Evolutionary conservation across 2,329 filamentous ascomycete genomes (phyloP).

Genomic region (Epichloe baconii): DNA sequence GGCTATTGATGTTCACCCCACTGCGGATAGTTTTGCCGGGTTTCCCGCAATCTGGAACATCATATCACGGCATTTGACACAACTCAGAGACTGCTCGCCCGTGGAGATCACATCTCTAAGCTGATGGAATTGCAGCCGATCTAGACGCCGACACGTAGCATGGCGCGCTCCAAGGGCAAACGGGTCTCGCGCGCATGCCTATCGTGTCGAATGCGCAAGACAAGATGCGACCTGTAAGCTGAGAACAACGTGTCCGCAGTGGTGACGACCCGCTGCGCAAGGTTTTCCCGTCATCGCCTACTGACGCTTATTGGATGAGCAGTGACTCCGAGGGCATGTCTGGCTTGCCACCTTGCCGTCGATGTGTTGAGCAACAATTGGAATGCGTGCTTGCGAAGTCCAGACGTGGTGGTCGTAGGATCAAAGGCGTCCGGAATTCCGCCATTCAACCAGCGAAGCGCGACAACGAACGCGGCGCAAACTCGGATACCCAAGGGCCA

Average conservation of each 20-base stretch:
- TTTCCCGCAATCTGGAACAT: conserved; percentile 1
- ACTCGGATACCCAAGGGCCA: background rate
- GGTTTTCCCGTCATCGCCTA: background rate
- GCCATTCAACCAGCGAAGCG: conserved; percentile 3
- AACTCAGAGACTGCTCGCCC: conserved; percentile 5
- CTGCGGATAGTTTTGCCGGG: conserved; percentile 1
- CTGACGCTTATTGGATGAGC: conserved; percentile 4
- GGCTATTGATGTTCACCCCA: conserved; percentile 6
- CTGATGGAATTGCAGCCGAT: conserved; percentile 7
- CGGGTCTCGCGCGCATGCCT: conserved; percentile 20
- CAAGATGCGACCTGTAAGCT: conserved; percentile 20
- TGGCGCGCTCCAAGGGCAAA: conserved; percentile 12
- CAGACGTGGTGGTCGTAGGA: conserved; percentile 23
- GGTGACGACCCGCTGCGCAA: background rate
- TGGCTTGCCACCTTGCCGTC: conserved; percentile 23
- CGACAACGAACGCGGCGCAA: background rate
- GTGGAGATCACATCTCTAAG: conserved; percentile 1
- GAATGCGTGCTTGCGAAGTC: conserved; percentile 29
- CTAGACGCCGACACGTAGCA: conserved; percentile 9
- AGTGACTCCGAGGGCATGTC: conserved; percentile 22
- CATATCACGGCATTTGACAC: conserved; percentile 6
- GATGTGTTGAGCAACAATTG: conserved; percentile 24
- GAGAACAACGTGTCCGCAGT: background rate
- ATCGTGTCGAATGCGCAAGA: conserved; percentile 19
- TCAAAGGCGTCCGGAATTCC: conserved; percentile 14